Evolutionary conservation across 78 protist genomes (phyloP), one percentile per base, ranked within the genome.

Genomic region (Trichosphaerium sp.): DNA sequence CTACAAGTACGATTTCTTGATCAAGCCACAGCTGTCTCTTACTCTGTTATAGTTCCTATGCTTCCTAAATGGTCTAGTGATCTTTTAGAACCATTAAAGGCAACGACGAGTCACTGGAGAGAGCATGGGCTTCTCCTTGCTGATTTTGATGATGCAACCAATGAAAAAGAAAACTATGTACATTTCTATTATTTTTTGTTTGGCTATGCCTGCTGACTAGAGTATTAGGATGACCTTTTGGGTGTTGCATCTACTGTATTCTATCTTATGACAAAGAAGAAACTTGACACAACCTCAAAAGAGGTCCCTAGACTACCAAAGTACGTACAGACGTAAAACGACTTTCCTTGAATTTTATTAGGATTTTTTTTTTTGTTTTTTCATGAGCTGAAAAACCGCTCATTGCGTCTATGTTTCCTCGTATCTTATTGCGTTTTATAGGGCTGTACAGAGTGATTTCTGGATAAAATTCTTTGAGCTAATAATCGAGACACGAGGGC

Each of bases 211-310:
- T 74, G 71, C 69, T 15, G n/a, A n/a, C n/a, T n/a, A n/a, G n/a
- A 56, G 0, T 52, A 74, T 55, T 65, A 74, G 37, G 35, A 67
- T 4, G 80, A 74, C 58, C 67, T 67, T 40, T 42, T 74, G 25
- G 80, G 71, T 14, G 12, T 63, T 26, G 28, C 42, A 29, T 23
- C 38, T 35, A 67, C 66, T 14, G 18, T 74, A 12, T 74, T 47
- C 40, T 43, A 42, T 52, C 58, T 63, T 41, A 26, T 74, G 25
- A 52, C 54, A 3, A n/a, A 8, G n/a, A 68, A 74, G 47, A 49
- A 63, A n/a, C 38, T n/a, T 0, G 43, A 7, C 25, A 4, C 29
- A 3, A 1, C 0, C 4, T 37, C 40, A 11, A 32, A 18, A 39
- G 41, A 26, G 34, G 10, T 28, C 10, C 43, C 26, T 34, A n/a